Evolutionary conservation across 306 rosid genomes (phyloP).

Genomic region (Corylus avellana): DNA sequence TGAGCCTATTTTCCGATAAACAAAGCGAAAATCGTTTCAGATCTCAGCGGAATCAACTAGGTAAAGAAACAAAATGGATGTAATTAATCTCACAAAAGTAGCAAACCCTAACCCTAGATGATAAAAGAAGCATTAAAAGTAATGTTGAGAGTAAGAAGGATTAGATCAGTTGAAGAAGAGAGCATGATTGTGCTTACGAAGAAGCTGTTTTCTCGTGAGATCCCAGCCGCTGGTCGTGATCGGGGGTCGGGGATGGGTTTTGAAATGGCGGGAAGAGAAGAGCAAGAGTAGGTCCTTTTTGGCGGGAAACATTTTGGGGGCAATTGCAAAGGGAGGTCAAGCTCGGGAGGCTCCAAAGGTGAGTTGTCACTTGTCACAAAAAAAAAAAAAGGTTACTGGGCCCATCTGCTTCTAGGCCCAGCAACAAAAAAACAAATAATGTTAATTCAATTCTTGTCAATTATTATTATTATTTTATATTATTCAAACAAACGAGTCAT

Average conservation of each 20-base stretch:
- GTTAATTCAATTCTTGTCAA: no score
- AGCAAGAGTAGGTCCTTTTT: no score
- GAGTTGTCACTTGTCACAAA: no score
- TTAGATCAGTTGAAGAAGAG: not conserved
- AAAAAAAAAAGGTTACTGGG: no score
- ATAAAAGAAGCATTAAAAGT: not conserved
- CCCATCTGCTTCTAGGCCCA: no score
- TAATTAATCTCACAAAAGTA: not conserved
- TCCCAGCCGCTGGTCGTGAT: not conserved
- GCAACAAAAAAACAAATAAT: no score
- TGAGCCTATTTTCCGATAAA: not conserved
- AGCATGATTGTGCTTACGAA: not conserved
- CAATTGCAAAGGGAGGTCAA: no score
- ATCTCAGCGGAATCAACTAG: no score
- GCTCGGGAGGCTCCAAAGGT: no score
- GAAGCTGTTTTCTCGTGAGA: not conserved
- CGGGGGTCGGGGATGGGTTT: not conserved
- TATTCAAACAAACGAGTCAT: constrained; percentile 56
- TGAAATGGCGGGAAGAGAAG: constrained; percentile 2
- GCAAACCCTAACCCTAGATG: not conserved
- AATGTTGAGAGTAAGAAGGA: not conserved
- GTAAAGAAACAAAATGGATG: not conserved
- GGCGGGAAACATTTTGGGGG: no score
- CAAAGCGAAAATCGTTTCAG: no score
- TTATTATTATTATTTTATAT: no score